Conservation (phyloP, 2,329 filamentous ascomycete genomes). For the Cladosporium sp. region DNA sequence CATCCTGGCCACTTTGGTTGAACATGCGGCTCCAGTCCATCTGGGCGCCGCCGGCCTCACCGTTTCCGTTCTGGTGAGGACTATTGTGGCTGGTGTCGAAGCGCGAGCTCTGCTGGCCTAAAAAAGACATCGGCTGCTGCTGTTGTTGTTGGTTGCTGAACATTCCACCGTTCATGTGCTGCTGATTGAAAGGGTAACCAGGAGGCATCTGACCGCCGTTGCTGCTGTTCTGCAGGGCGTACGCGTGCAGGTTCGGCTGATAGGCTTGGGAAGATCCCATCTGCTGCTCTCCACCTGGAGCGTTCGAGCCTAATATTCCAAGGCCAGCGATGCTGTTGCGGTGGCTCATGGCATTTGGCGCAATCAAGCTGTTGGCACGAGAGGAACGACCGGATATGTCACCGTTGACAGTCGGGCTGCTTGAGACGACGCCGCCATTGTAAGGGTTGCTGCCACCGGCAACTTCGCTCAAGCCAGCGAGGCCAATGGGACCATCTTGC, state of each 20-base stretch:
- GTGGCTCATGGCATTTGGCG: constrained; percentile 30
- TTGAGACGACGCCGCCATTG: constrained; percentile 24
- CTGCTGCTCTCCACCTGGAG: constrained; percentile 21
- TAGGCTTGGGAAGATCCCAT: constrained; percentile 25
- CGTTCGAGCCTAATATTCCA: constrained; percentile 27
- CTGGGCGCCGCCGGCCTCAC: constrained; percentile 26
- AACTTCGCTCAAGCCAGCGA: constrained; percentile 31
- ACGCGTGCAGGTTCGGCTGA: constrained; percentile 27
- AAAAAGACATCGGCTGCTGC: constrained; percentile 31
- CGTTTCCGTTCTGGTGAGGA: constrained; percentile 25
- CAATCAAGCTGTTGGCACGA: constrained; percentile 44
- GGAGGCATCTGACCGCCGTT: constrained; percentile 24
- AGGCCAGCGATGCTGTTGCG: constrained; percentile 29
- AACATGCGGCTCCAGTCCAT: constrained; percentile 42
- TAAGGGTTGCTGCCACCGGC: constrained; percentile 23
- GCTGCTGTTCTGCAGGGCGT: constrained; percentile 28
- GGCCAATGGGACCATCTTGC: constrained; percentile 30
- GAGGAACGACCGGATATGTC: constrained; percentile 43
- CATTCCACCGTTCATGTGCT: constrained; percentile 26
- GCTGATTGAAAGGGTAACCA: constrained; percentile 26
- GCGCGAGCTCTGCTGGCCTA: constrained; percentile 33
- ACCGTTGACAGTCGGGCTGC: constrained; percentile 32
- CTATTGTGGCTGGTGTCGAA: constrained; percentile 32
- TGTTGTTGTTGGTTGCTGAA: constrained; percentile 23
- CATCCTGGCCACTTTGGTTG: constrained; percentile 40